phyloP scores from a whole-genome alignment of 345 rosid species.

The Kernera saxatilis region DNA sequence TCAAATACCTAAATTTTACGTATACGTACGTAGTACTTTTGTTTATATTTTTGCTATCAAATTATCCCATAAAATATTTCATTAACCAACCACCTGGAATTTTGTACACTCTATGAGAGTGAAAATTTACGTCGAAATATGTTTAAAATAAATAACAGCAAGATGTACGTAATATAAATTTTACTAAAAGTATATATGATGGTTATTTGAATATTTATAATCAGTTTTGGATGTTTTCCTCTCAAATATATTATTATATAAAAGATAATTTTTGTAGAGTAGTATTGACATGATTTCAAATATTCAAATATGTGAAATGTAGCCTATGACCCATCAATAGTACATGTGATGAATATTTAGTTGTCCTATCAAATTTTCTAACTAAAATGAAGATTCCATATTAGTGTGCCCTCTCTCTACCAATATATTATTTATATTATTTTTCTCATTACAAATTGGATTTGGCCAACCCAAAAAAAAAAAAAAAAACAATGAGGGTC shows the following conservation, averaged over 20 bases:
- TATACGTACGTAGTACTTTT: too few relatives aligned
- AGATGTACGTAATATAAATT: background rate
- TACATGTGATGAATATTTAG: constrained; percentile 9
- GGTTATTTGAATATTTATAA: background rate
- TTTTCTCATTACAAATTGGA: background rate
- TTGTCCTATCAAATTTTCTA: background rate
- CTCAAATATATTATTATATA: background rate
- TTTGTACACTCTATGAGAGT: too few relatives aligned
- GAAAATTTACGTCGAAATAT: too few relatives aligned
- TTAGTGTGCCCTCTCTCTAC: background rate
- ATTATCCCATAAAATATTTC: too few relatives aligned
- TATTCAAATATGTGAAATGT: background rate
- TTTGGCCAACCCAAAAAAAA: constrained; percentile 15
- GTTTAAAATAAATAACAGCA: background rate
- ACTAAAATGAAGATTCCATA: constrained; percentile 17
- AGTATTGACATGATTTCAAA: background rate
- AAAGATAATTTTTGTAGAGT: background rate
- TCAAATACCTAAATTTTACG: too few relatives aligned
- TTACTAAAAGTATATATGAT: background rate
- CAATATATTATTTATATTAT: background rate
- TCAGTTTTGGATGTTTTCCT: background rate
- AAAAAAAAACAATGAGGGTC: constrained; percentile 17
- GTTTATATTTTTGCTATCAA: too few relatives aligned
- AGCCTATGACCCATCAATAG: background rate
- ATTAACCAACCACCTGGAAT: too few relatives aligned